Evolutionary conservation across 192 early-diverging fungal species (phyloP), one percentile per base, ranked within the genome.

Genomic region (Chytriomyces sp.): DNA sequence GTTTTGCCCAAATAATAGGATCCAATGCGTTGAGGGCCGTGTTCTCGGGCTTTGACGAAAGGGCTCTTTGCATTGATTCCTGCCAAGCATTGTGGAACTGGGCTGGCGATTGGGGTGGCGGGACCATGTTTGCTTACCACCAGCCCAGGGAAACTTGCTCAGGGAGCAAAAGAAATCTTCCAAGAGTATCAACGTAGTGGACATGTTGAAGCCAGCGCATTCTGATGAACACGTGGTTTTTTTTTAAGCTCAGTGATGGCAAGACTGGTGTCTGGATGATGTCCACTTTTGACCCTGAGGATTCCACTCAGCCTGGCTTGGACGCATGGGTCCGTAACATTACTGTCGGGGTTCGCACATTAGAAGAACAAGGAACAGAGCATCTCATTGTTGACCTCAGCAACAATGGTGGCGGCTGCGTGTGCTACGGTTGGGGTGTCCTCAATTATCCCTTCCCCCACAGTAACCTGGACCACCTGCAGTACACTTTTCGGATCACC

Each of bases 301-400:
- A 55, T 33, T 10, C n/a, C 7, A 37, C 54, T 12, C 14, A 30
- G 12, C 34, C 61, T 3, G 64, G 44, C 22, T 22, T 49, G 2
- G 44, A 28, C 25, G 32, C 17, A 39, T 70, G 67, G 67, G 17
- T 79, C 56, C 31, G 39, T 25, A 77, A 63, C 38, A 66, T 77
- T 30, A 60, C 76, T 32, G 59, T 37, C 28, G 79, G 79, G 52
- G 34, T 77, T 19, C 12, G 12, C 7, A 12, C 58, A 5, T 65
- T 80, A 28, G 73, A 77, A 57, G 57, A 68, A 12, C 28, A 19
- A n/a, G 79, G 79, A 33, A 72, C 74, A 2, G 62, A 67, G 44
- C 33, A 36, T 12, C 39, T 80, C 4, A 75, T 80, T 38, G 69
- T 80, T 32, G 79, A 80, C 65, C 59, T 73, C 52, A 71, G 72